A percentile compares a stretch with the other conserved stretches of the same genome.
phyloP scores from a whole-genome alignment of 768 basidiomycete species.

The Phylloporus rhodoxanthus region DNA sequence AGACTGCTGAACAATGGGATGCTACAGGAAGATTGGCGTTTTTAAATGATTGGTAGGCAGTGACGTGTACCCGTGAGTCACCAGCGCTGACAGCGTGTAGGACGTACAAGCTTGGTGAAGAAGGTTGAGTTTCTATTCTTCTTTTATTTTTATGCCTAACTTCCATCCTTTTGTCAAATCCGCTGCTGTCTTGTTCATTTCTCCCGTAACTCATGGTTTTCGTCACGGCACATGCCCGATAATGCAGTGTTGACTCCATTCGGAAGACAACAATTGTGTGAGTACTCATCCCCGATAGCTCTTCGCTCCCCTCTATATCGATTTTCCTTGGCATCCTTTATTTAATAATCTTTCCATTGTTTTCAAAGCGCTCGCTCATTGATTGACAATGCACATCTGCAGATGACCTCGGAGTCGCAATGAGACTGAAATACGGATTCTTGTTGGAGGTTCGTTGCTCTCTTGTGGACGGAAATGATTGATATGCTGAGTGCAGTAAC shows the following conservation, averaged over 20 bases:
- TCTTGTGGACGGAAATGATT: slow-evolving; percentile 4
- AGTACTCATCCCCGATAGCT: slow-evolving; percentile 18
- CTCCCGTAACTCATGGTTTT: background rate
- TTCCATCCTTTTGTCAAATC: background rate
- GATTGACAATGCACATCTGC: background rate
- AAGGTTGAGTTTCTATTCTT: slow-evolving; percentile 40
- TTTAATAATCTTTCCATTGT: background rate
- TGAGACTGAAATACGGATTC: slow-evolving; percentile 75
- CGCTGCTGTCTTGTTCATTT: background rate
- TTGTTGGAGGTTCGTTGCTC: slow-evolving; percentile 46
- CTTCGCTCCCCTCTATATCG: background rate
- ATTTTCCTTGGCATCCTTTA: background rate
- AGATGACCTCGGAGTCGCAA: slow-evolving; percentile 66
- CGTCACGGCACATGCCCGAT: background rate
- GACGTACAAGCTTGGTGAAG: slow-evolving; percentile 88
- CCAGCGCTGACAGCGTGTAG: slow-evolving; percentile 31
- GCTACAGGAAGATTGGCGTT: slow-evolving; percentile 64
- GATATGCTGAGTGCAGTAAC: slow-evolving; percentile 21
- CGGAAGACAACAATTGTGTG: slow-evolving; percentile 80
- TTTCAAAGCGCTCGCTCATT: background rate
- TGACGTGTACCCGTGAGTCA: slow-evolving; percentile 1
- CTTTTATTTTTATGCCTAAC: background rate
- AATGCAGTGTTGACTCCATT: slow-evolving; percentile 77
- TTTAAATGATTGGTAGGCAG: slow-evolving; percentile 70
- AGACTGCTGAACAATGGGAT: slow-evolving; percentile 52